Percentiles rank a stretch among this genome's conserved stretches.
These are phyloP conservation scores for Penicillium paneum DNA, from an alignment of 2,329 filamentous ascomycete genomes.

Conservation along the genomic window DNA sequence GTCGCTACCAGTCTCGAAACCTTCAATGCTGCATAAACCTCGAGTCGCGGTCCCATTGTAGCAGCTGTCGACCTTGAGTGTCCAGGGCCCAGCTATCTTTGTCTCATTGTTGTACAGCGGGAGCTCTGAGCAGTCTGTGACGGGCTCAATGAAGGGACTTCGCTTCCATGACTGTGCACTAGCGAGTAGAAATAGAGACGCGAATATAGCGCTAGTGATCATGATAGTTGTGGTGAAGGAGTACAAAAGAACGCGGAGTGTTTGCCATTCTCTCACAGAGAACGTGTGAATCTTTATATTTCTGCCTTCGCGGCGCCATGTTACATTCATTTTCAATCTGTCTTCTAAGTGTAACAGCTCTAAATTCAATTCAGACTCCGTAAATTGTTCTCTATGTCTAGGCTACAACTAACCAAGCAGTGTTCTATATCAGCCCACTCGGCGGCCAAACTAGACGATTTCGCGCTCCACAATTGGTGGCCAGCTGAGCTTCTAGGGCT, in stretches of 20 bases:
- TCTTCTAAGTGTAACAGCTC: too few species aligned
- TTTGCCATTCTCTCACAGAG: background rate
- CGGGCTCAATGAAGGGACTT: background rate
- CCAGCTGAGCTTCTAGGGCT: background rate
- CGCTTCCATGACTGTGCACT: slow-evolving; percentile 2
- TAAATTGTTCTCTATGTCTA: background rate
- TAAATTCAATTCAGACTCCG: too few species aligned
- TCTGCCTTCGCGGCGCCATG: too few species aligned
- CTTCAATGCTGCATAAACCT: slow-evolving; percentile 7
- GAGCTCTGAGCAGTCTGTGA: slow-evolving; percentile 9
- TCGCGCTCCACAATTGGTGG: background rate
- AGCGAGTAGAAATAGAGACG: background rate
- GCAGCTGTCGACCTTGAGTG: slow-evolving; percentile 8
- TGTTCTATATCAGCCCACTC: background rate
- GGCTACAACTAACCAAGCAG: background rate
- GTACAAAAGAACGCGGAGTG: background rate
- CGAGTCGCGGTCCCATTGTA: background rate
- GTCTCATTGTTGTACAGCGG: slow-evolving; percentile 11
- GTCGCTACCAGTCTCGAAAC: slow-evolving; percentile 9
- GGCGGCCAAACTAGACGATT: background rate
- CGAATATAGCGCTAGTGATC: background rate
- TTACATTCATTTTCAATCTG: background rate
- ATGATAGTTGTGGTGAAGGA: background rate
- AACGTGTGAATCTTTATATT: background rate
- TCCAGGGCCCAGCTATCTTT: slow-evolving; percentile 15